These are phyloP conservation scores for Henningerozyma blattae DNA, from an alignment of 805 yeast species.

Conservation along the genomic window DNA sequence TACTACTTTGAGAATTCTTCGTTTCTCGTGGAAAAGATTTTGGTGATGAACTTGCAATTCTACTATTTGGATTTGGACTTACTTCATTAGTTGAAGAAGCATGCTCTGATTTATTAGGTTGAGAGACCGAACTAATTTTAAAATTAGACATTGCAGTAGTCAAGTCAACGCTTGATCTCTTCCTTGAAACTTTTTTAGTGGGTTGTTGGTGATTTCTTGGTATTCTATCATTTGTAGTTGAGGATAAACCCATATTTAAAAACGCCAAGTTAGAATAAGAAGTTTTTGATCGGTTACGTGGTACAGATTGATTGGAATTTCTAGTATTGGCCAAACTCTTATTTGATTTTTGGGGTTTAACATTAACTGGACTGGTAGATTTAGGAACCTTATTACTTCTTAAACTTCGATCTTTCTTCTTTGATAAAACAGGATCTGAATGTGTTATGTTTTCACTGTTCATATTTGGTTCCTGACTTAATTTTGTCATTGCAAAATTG, in stretches of 20 bases:
- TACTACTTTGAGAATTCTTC: neutral
- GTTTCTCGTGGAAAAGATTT: neutral
- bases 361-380: neutral
- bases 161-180: neutral
- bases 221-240: constrained; percentile 5
- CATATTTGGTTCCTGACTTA: constrained; percentile 4
- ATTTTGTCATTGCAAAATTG: constrained; percentile 28
- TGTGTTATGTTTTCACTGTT: neutral
- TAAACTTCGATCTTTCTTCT: neutral
- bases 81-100: neutral
- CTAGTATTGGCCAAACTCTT: no score
- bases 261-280: constrained; percentile 5
- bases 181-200: neutral
- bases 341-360: no score
- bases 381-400: constrained; percentile 1
- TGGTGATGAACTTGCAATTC: neutral
- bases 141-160: neutral
- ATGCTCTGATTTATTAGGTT: neutral
- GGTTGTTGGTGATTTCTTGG: constrained; percentile 2
- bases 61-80: neutral
- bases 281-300: neutral
- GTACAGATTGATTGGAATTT: neutral
- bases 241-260: constrained; percentile 2
- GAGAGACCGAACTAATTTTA: neutral
- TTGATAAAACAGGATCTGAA: neutral